A percentile compares a stretch with the other conserved stretches of the same genome.
phyloP scores from a whole-genome alignment of 768 basidiomycete species.

The Cyathus striatus region DNA sequence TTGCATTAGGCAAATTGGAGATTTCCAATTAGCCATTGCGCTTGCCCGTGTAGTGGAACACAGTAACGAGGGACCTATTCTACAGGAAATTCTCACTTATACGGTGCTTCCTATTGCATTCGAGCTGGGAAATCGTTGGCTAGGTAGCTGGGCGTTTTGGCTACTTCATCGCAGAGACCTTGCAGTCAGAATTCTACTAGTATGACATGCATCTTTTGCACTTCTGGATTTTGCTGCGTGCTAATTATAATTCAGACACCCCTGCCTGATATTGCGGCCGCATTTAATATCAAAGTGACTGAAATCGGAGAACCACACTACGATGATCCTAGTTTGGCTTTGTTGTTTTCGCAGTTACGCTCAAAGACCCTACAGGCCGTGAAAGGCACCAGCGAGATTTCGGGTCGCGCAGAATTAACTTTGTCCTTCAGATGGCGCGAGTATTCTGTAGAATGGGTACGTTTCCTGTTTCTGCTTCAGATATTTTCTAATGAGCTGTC shows the following conservation, averaged over 20 bases:
- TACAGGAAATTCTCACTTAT: constrained; percentile 64
- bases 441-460: constrained; percentile 94
- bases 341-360: constrained; percentile 86
- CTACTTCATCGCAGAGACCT: constrained; percentile 81
- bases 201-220: constrained; percentile 31
- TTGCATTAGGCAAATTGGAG: constrained; percentile 80
- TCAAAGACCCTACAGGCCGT: constrained; percentile 90
- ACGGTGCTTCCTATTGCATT: constrained; percentile 84
- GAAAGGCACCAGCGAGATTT: constrained; percentile 89
- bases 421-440: constrained; percentile 90
- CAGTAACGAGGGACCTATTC: constrained; percentile 73
- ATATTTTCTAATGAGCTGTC: constrained; percentile 1
- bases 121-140: constrained; percentile 83
- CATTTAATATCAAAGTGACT: constrained; percentile 45
- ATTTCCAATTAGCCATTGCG: constrained; percentile 88
- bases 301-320: constrained; percentile 84
- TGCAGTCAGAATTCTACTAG: constrained; percentile 85
- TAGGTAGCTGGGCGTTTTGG: constrained; percentile 98
- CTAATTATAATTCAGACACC: constrained; percentile 53
- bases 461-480: constrained; percentile 15
- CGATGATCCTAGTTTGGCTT: constrained; percentile 89
- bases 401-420: constrained; percentile 85
- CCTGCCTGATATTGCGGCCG: constrained; percentile 62
- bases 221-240: neutral
- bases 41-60: constrained; percentile 82